Evolutionary conservation across 192 early-diverging fungal species (phyloP).

Genomic region (Coemansia sp.): DNA sequence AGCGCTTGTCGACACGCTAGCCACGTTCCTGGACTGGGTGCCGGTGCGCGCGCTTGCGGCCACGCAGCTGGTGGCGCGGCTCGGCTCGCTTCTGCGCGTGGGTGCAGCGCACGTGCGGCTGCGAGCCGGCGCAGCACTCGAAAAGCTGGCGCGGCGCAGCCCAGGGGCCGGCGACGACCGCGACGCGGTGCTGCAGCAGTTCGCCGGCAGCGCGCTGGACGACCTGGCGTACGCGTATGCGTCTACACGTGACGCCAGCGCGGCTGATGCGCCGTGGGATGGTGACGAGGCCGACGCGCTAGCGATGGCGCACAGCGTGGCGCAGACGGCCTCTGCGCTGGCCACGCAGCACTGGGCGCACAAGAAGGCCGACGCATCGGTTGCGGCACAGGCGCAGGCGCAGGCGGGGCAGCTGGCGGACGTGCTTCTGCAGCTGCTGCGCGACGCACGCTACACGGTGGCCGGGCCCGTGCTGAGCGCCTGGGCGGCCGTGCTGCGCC

Average conservation of each 20-base stretch:
- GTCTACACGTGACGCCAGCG: constrained; percentile 4
- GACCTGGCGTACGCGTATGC: constrained; percentile 20
- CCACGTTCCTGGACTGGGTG: constrained; percentile 40
- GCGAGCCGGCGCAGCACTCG: constrained; percentile 19
- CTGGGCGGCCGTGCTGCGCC: constrained; percentile 31
- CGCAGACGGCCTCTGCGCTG: constrained; percentile 15
- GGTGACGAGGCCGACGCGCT: constrained; percentile 30
- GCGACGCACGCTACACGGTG: constrained; percentile 32
- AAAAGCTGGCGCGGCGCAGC: constrained; percentile 31
- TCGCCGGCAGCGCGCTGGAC: constrained; percentile 14
- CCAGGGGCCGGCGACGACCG: constrained; percentile 21
- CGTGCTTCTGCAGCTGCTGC: constrained; percentile 26
- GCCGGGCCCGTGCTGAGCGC: constrained; percentile 19
- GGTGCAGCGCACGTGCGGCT: constrained; percentile 20
- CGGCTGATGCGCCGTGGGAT: constrained; percentile 9
- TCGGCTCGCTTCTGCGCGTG: constrained; percentile 18
- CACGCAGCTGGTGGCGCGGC: constrained; percentile 15
- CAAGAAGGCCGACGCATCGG: constrained; percentile 24
- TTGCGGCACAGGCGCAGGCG: constrained; percentile 6
- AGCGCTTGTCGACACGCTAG: constrained; percentile 15
- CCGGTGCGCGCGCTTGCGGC: constrained; percentile 29
- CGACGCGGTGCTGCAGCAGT: constrained; percentile 30
- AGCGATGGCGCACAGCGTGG: constrained; percentile 11
- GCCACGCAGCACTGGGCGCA: constrained; percentile 44
- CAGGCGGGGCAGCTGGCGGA: constrained; percentile 19